These are phyloP conservation scores for Achaetomiella virescens DNA, from an alignment of 495 filamentous ascomycete genomes.

Conservation along the genomic window DNA sequence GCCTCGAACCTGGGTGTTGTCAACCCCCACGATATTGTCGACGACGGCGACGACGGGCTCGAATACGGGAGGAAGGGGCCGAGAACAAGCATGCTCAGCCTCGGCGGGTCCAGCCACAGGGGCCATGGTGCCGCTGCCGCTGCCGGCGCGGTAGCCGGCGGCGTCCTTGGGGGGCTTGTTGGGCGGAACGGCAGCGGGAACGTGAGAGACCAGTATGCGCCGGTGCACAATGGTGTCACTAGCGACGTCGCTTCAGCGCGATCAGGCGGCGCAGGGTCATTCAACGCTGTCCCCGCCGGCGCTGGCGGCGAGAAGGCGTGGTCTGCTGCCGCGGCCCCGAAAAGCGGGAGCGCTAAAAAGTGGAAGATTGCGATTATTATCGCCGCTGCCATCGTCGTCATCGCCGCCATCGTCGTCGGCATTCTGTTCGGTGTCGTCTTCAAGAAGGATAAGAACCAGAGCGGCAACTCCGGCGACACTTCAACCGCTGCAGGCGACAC, in stretches of 20 bases:
- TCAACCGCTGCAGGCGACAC: constrained; percentile 33
- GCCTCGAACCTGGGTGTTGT: constrained; percentile 52
- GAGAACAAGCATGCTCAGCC: constrained; percentile 49
- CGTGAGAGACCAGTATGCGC: constrained; percentile 33
- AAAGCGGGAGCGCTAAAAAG: constrained; percentile 55
- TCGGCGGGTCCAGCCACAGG: constrained; percentile 32
- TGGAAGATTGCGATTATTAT: constrained; percentile 61
- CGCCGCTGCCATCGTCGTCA: constrained; percentile 51
- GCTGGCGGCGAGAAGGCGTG: constrained; percentile 47
- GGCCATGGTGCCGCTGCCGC: constrained; percentile 22
- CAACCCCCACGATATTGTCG: constrained; percentile 72
- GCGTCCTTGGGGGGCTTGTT: constrained; percentile 47
- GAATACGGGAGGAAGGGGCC: constrained; percentile 39
- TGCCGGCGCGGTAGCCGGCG: constrained; percentile 45
- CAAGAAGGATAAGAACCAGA: constrained; percentile 29
- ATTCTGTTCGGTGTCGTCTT: constrained; percentile 70
- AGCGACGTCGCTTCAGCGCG: constrained; percentile 21
- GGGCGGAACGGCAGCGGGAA: constrained; percentile 33
- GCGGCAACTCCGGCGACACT: constrained; percentile 21
- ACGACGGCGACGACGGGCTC: constrained; percentile 82
- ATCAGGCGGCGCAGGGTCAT: constrained; percentile 11
- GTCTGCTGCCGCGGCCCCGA: constrained; percentile 44
- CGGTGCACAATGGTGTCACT: constrained; percentile 28
- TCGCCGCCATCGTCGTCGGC: constrained; percentile 72
- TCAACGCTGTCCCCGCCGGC: constrained; percentile 20